Conservation (phyloP, 1,139 yeast species). For the Debaryomycetaceae sp. region DNA sequence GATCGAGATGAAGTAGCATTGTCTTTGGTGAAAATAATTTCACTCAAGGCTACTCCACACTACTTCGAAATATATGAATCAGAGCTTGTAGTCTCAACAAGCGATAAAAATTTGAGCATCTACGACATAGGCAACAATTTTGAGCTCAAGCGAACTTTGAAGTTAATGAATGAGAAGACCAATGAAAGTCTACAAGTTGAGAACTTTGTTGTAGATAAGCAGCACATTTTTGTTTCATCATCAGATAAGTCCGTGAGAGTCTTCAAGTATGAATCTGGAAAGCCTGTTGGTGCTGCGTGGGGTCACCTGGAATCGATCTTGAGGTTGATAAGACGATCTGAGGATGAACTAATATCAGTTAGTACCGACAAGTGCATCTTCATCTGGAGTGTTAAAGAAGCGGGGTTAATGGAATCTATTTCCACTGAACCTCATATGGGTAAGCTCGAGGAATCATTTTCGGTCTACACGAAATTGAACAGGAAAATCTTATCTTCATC, state of each 20-base stretch:
- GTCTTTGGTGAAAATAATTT: conserved; percentile 42
- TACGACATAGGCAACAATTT: conserved; percentile 31
- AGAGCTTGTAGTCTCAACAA: conserved; percentile 49
- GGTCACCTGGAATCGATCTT: conserved; percentile 62
- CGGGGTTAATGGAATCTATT: conserved; percentile 1
- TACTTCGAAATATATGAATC: conserved; percentile 24
- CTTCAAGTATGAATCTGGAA: conserved; percentile 45
- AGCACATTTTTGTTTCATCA: conserved; percentile 42
- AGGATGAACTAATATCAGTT: conserved; percentile 33
- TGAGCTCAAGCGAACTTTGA: conserved; percentile 37
- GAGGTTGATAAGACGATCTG: conserved; percentile 27
- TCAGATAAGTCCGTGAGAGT: conserved; percentile 57
- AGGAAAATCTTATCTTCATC: conserved; percentile 30
- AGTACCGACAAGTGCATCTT: conserved; percentile 54
- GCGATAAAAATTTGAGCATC: conserved; percentile 46
- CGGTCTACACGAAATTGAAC: conserved; percentile 27
- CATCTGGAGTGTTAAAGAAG: conserved; percentile 33
- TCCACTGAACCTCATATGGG: not conserved
- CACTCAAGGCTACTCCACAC: conserved; percentile 49
- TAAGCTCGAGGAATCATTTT: conserved; percentile 7
- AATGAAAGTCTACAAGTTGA: conserved; percentile 44
- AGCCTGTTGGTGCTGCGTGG: conserved; percentile 49
- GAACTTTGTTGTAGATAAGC: conserved; percentile 25
- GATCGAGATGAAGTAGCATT: conserved; percentile 16
- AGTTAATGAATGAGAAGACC: conserved; percentile 30